Evolutionary conservation across 2,329 filamentous ascomycete genomes (phyloP), one percentile per base, ranked within the genome.

Genomic region (Drechslera avenae): DNA sequence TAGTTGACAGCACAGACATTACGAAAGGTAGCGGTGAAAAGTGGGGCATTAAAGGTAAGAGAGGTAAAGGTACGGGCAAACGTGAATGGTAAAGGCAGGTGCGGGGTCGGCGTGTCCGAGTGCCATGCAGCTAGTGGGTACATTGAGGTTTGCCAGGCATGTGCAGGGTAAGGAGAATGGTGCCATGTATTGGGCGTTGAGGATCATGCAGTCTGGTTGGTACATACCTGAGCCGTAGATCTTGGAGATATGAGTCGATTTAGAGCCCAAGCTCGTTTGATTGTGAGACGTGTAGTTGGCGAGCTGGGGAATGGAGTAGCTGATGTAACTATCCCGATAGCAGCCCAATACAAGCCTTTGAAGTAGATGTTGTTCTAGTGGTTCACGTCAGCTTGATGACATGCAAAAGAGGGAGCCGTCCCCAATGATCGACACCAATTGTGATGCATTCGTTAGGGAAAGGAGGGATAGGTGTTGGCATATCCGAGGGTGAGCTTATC

Each of bases 1-100:
- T 32, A 45, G n/a, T 19, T 51, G 34, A 58, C 51, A 60, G 54
- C 40, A 41, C 19, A 21, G 50, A 56, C 41, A 32, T 46, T 31
- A 18, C 2, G 12, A 23, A 12, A 37, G 37, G 40, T 42, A 19
- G 21, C 36, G 19, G 39, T 37, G 44, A 32, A 36, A 13, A n/a
- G 45, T 21, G 35, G 32, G 36, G 39, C 39, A 55, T 32, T 4
- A 35, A 39, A 9, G 39, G 44, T 57, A 34, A 56, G 47, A 46
- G 9, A 44, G 26, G 46, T 32, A 28, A 46, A 46, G 50, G 41
- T 41, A 49, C 34, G 39, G 41, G 40, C 34, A 35, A 36, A 30
- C 28, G 32, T 34, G 10, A 26, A 35, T 16, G 14, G 26, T 30
- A 26, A 42, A 19, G 36, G 36, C 36, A 39, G 9, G 16, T 23